Evolutionary conservation across 1,139 yeast species (phyloP).

Genomic region (Pichia sp.): DNA sequence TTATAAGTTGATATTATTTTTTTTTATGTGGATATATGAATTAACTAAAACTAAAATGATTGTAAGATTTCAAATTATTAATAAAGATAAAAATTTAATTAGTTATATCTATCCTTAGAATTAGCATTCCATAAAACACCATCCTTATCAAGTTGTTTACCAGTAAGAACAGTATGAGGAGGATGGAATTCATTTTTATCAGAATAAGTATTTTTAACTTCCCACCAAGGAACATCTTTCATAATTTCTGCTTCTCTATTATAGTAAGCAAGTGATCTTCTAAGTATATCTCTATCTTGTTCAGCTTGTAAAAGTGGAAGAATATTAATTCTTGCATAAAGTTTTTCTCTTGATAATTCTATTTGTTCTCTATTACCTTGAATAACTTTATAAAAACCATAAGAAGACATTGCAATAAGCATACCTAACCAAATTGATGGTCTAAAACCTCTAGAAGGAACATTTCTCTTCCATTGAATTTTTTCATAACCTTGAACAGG

Average conservation of each 20-base stretch:
- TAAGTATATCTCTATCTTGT: conserved; percentile 70
- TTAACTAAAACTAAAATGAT: too few relatives aligned
- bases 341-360: conserved; percentile 69
- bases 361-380: conserved; percentile 70
- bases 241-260: conserved; percentile 62
- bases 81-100: neutral
- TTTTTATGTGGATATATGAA: too few relatives aligned
- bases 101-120: conserved; percentile 27
- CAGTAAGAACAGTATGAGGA: conserved; percentile 30
- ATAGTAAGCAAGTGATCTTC: conserved; percentile 63
- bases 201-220: conserved; percentile 36
- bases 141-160: conserved; percentile 30
- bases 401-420: conserved; percentile 55
- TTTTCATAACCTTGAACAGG: conserved; percentile 84
- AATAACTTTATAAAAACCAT: conserved; percentile 64
- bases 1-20: too few relatives aligned
- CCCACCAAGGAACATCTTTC: conserved; percentile 56
- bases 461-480: conserved; percentile 83
- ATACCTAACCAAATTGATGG: conserved; percentile 67
- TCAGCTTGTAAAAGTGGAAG: conserved; percentile 77
- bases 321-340: conserved; percentile 70
- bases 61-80: too few relatives aligned
- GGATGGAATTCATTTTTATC: conserved; percentile 30
- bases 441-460: conserved; percentile 80
- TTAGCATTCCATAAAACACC: conserved; percentile 26